Evolutionary conservation across 305 asterid species (phyloP), one percentile per base, ranked within the genome.

Genomic region (Withania somnifera): DNA sequence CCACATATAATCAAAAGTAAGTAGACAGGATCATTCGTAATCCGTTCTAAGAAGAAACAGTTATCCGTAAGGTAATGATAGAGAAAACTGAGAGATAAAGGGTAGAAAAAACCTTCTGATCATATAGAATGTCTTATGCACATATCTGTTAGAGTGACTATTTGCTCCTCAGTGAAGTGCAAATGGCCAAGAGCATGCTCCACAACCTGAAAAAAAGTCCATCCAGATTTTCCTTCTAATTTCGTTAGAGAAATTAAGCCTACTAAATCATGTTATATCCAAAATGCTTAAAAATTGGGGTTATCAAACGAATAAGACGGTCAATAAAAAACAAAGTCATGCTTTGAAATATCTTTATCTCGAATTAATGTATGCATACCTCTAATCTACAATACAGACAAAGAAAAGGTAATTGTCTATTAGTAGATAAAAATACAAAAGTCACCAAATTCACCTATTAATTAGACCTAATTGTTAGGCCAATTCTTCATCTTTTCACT

Each of bases 351-450:
- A 63, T 93, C 99, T 54, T 85, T 87, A 90, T 94, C 98, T 40
- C 99, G 97, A 64, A 96, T 93, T 87, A 96, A 90, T 63, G 99
- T 96, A 84, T 96, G 99, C 99, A 96, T 96, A 19, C 99, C 99
- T 89, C 98, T 88, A 80, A 96, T 96, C 99, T 96, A 97, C 77
- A 85, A 87, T 75, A 94, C 67, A 78, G 47, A 38, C n/a, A n/a
- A n/a, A n/a, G n/a, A 30, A 66, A n/a, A n/a, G n/a, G n/a, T n/a
- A n/a, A 42, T 19, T 51, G 42, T 51, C 67, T 26, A 11, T 63
- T 22, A 47, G 60, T 26, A n/a, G n/a, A n/a, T n/a, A 66, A 50
- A 81, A 45, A 52, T 51, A 26, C 67, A 30, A 32, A 66, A 81
- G 78, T 13, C 47, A 30, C 64, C 83, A 51, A 81, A 54, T 81